Conservation (phyloP, 208 protist genomes). For the Polymyxa betae region DNA sequence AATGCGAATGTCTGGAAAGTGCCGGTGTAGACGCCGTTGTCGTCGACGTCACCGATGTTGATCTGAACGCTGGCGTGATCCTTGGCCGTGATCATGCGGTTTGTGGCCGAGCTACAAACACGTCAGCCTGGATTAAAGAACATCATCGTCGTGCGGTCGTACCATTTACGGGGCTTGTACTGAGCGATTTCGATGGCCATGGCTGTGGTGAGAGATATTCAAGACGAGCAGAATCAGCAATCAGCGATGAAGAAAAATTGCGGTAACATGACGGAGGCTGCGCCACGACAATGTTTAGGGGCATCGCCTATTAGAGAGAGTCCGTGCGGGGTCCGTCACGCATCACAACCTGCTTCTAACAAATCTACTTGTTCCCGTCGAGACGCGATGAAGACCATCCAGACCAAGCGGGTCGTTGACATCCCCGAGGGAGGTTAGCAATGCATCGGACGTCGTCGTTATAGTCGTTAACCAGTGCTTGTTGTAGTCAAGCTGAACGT, state of each 20-base stretch:
- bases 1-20: conserved; percentile 58
- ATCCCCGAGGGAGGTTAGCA: conserved; percentile 58
- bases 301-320: conserved; percentile 6
- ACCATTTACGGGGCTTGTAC: conserved; percentile 26
- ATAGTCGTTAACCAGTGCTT: background rate
- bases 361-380: background rate
- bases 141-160: background rate
- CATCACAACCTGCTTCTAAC: background rate
- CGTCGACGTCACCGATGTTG: conserved; percentile 60
- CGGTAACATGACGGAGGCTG: no score
- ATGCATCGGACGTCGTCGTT: background rate
- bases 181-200: conserved; percentile 27
- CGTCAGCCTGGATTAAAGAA: background rate
- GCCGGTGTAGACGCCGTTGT: conserved; percentile 51
- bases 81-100: conserved; percentile 55
- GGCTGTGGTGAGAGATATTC: background rate
- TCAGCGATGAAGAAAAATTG: no score
- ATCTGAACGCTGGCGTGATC: conserved; percentile 61
- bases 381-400: conserved; percentile 52
- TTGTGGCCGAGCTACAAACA: conserved; percentile 57
- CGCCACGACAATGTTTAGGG: background rate
- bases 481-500: conserved; percentile 76
- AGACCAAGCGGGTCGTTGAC: conserved; percentile 49
- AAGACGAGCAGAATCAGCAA: no score
- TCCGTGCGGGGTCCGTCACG: conserved; percentile 5